phyloP scores from a whole-genome alignment of 2,329 filamentous ascomycete genomes.

The Phaeophleospora eucalypticola region DNA sequence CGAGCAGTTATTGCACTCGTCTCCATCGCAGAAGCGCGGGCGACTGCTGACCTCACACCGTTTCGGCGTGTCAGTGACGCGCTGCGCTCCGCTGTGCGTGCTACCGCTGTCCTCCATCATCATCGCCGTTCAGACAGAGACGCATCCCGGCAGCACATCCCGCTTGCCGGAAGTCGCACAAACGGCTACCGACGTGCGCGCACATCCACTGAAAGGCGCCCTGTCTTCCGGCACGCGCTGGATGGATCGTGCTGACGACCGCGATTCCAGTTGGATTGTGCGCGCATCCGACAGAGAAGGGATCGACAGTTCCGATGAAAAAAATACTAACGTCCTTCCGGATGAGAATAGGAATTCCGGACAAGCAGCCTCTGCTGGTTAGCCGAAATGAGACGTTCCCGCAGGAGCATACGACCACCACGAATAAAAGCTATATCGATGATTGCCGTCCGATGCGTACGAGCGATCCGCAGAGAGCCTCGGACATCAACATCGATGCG shows the following conservation, averaged over 20 bases:
- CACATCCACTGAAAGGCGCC: constrained; percentile 4
- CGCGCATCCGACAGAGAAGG: background rate
- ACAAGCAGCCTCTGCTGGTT: background rate
- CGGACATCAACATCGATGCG: too few species aligned
- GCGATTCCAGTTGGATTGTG: background rate
- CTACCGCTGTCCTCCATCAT: background rate
- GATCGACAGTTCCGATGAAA: background rate
- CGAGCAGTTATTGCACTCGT: background rate
- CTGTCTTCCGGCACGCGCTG: background rate
- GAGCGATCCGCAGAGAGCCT: background rate
- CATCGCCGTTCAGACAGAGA: constrained; percentile 8
- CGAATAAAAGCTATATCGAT: background rate
- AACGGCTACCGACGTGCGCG: constrained; percentile 16
- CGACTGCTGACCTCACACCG: constrained; percentile 6
- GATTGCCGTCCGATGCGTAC: too few species aligned
- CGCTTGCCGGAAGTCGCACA: constrained; percentile 12
- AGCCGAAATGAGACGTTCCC: constrained; percentile 13
- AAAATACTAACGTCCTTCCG: background rate
- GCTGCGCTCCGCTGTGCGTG: constrained; percentile 5
- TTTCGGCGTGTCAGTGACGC: constrained; percentile 17
- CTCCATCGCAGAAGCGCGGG: background rate
- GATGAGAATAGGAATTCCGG: background rate
- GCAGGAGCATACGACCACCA: background rate
- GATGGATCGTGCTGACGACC: too few species aligned
- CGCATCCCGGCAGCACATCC: constrained; percentile 16